Evolutionary conservation across 495 filamentous ascomycete species (phyloP).

Genomic region (Rusavskia elegans): DNA sequence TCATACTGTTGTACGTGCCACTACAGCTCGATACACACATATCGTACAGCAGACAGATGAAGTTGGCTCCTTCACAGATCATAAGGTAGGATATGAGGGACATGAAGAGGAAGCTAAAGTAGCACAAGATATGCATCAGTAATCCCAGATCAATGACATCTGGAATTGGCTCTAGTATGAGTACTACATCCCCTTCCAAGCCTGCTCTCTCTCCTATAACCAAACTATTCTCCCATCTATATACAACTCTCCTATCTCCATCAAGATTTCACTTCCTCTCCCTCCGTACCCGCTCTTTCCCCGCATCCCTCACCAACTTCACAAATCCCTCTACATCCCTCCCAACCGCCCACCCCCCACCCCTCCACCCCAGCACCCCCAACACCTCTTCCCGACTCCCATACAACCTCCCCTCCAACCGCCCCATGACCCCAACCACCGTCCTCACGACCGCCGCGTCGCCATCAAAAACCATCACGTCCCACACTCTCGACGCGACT

Average conservation of each 20-base stretch:
- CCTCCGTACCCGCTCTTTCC: background rate
- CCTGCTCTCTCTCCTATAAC: background rate
- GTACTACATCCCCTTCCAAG: background rate
- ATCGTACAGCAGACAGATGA: no score
- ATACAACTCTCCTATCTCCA: background rate
- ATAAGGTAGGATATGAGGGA: no score
- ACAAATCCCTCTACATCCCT: conserved; percentile 48
- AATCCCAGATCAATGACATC: no score
- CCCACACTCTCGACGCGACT: conserved; percentile 67
- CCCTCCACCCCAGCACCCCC: conserved; percentile 37
- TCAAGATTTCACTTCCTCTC: background rate
- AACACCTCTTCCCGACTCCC: conserved; percentile 36
- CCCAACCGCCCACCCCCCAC: conserved; percentile 19
- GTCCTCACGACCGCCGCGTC: conserved; percentile 67
- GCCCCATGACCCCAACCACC: conserved; percentile 52
- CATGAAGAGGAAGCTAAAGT: no score
- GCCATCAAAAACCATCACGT: conserved; percentile 88
- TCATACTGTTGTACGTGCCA: no score
- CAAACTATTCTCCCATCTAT: background rate
- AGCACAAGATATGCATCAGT: no score
- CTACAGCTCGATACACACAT: no score
- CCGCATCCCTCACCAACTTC: conserved; percentile 32
- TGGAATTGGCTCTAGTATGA: no score
- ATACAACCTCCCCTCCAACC: conserved; percentile 46
- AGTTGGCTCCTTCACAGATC: no score